These are phyloP conservation scores for Conringia planisiliqua DNA, from an alignment of 345 rosid species.

Conservation along the genomic window DNA sequence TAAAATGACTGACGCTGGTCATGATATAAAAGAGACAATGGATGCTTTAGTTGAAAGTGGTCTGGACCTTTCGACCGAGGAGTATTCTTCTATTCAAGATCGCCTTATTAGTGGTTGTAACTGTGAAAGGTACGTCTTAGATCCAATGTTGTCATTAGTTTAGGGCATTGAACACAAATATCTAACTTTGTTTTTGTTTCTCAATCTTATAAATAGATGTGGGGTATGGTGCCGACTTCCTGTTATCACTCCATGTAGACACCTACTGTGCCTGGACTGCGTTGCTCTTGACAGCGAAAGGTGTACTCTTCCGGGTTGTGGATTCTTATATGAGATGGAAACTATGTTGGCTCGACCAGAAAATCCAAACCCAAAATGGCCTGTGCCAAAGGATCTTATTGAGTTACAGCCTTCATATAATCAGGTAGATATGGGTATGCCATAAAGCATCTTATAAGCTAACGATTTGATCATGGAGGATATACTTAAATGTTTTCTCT, in stretches of 20 bases:
- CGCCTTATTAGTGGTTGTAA: constrained; percentile 75
- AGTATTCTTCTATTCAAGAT: constrained; percentile 62
- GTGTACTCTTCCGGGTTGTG: constrained; percentile 76
- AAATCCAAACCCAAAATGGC: constrained; percentile 96
- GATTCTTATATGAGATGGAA: constrained; percentile 82
- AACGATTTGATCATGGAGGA: neutral
- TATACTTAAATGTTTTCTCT: constrained; percentile 10
- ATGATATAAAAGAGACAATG: constrained; percentile 96
- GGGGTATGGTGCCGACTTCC: constrained; percentile 97
- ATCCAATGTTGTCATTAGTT: constrained; percentile 17
- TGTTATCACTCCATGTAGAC: constrained; percentile 86
- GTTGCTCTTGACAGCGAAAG: constrained; percentile 67
- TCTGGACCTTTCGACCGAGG: constrained; percentile 58
- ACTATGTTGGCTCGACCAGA: constrained; percentile 74
- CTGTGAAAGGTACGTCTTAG: constrained; percentile 64
- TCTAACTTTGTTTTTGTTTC: constrained; percentile 14
- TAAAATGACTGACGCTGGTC: constrained; percentile 76
- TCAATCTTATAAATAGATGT: constrained; percentile 54
- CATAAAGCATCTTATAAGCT: constrained; percentile 1
- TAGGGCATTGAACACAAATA: neutral
- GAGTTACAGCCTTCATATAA: constrained; percentile 96
- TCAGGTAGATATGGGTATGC: constrained; percentile 49
- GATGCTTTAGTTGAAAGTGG: constrained; percentile 63
- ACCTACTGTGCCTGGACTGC: constrained; percentile 85
- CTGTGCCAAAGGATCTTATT: constrained; percentile 95